Percentiles rank a stretch among this genome's conserved stretches.
Evolutionary conservation across 768 basidiomycete genomes (phyloP).

Genomic region (Boletus bicolor): DNA sequence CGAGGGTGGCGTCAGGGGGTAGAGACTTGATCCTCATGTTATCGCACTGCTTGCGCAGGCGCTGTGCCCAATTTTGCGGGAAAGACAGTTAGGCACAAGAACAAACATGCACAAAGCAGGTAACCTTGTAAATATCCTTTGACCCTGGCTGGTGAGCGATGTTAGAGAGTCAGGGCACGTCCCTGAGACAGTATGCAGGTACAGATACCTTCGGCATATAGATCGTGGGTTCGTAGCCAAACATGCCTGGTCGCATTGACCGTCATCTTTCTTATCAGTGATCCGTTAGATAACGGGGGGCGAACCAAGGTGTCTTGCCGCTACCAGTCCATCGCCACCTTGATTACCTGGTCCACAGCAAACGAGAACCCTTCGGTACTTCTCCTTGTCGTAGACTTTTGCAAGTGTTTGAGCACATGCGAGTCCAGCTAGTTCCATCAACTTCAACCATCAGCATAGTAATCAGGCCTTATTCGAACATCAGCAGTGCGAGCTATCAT

Average conservation of each 20-base stretch:
- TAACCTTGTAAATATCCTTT: conserved; percentile 88
- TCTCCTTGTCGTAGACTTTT: conserved; percentile 66
- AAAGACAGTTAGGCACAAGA: not conserved
- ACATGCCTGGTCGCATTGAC: conserved; percentile 59
- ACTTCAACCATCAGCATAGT: conserved; percentile 38
- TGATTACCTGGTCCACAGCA: conserved; percentile 98
- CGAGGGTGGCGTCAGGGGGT: conserved; percentile 44
- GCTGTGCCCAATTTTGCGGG: conserved; percentile 37
- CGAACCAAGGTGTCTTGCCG: conserved; percentile 88
- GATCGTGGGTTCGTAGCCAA: conserved; percentile 84
- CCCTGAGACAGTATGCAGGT: not conserved
- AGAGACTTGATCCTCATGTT: conserved; percentile 85
- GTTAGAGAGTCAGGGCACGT: not conserved
- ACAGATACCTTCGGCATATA: conserved; percentile 85
- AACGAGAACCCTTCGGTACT: conserved; percentile 78
- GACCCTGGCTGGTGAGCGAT: conserved; percentile 64
- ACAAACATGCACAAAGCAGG: not conserved
- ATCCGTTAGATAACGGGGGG: not conserved
- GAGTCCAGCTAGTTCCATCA: conserved; percentile 96
- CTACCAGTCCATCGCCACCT: conserved; percentile 94
- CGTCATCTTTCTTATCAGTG: not conserved
- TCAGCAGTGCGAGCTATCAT: not conserved
- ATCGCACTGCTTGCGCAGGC: conserved; percentile 79
- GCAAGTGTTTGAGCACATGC: conserved; percentile 89
- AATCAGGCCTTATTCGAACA: not conserved